Conservation (phyloP, 805 yeast species). For the Hemisphaericaspora nanyangensis region DNA sequence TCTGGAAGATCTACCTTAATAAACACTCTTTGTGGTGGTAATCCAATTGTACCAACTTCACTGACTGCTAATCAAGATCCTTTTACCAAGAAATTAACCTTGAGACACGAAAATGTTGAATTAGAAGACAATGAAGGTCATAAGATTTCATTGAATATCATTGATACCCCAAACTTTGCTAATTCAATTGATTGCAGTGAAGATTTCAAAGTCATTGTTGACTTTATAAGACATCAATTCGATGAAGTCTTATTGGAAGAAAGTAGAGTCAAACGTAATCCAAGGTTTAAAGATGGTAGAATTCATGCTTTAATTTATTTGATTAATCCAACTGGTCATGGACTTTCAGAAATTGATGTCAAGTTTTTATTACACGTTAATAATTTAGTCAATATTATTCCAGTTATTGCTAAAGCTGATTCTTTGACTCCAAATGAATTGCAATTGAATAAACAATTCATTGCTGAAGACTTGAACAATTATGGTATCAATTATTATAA, state of each 20-base stretch:
- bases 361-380: conserved; percentile 40
- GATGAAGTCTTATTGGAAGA: conserved; percentile 82
- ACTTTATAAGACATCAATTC: conserved; percentile 75
- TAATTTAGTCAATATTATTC: conserved; percentile 40
- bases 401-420: conserved; percentile 43
- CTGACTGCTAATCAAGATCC: conserved; percentile 61
- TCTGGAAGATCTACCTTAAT: conserved; percentile 89
- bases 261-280: conserved; percentile 77
- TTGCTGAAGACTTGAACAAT: conserved; percentile 70
- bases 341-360: conserved; percentile 39
- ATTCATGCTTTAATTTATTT: conserved; percentile 57
- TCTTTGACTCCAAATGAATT: conserved; percentile 43
- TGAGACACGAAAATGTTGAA: conserved; percentile 79
- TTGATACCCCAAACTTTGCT: conserved; percentile 85
- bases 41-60: conserved; percentile 67
- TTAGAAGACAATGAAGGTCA: conserved; percentile 83
- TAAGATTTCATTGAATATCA: conserved; percentile 68
- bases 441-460: conserved; percentile 65
- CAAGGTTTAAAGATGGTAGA: conserved; percentile 79
- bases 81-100: conserved; percentile 44
- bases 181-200: conserved; percentile 65
- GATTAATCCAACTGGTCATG: conserved; percentile 46
- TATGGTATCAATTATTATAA: conserved; percentile 69
- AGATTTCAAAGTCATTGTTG: conserved; percentile 67
- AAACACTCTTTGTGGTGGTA: conserved; percentile 85